Conservation (phyloP, 2,329 filamentous ascomycete genomes). For the Colletotrichum echinochloae region DNA sequence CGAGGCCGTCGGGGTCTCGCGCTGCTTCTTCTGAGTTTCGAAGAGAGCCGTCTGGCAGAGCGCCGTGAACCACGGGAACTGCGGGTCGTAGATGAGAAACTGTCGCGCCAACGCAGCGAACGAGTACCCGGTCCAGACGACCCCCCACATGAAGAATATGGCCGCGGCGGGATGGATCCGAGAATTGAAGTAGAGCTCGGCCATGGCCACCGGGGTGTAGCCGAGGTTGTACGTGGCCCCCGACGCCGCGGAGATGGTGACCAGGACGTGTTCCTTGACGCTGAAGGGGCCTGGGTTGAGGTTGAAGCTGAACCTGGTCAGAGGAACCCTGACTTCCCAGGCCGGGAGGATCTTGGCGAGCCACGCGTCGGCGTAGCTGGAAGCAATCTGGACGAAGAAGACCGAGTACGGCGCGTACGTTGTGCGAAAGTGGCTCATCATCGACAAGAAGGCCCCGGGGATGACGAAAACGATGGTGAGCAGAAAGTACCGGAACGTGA, state of each 20-base stretch:
- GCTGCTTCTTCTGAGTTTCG: conserved; percentile 66
- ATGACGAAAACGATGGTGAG: conserved; percentile 66
- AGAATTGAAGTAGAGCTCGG: conserved; percentile 68
- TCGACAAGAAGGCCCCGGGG: conserved; percentile 67
- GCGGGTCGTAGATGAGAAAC: conserved; percentile 68
- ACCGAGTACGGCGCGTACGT: conserved; percentile 48
- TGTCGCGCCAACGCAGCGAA: conserved; percentile 69
- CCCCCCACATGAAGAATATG: conserved; percentile 71
- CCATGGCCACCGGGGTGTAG: conserved; percentile 49
- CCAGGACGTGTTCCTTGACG: conserved; percentile 62
- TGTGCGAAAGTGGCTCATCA: conserved; percentile 52
- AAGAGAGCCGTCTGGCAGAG: conserved; percentile 68
- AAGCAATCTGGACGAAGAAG: conserved; percentile 65
- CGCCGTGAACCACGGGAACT: conserved; percentile 48
- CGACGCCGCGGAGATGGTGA: conserved; percentile 62
- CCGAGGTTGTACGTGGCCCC: conserved; percentile 62
- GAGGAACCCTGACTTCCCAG: conserved; percentile 59
- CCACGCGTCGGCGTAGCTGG: conserved; percentile 65
- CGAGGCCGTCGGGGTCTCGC: conserved; percentile 60
- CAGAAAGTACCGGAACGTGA: conserved; percentile 70
- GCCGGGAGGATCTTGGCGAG: conserved; percentile 63
- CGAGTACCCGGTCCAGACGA: conserved; percentile 67
- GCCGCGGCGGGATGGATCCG: conserved; percentile 64
- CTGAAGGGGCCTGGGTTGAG: conserved; percentile 58
- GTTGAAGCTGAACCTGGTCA: conserved; percentile 63